A percentile compares a stretch with the other conserved stretches of the same genome.
Evolutionary conservation across 441 rosid species (phyloP).

Genomic region (Iberis amara): DNA sequence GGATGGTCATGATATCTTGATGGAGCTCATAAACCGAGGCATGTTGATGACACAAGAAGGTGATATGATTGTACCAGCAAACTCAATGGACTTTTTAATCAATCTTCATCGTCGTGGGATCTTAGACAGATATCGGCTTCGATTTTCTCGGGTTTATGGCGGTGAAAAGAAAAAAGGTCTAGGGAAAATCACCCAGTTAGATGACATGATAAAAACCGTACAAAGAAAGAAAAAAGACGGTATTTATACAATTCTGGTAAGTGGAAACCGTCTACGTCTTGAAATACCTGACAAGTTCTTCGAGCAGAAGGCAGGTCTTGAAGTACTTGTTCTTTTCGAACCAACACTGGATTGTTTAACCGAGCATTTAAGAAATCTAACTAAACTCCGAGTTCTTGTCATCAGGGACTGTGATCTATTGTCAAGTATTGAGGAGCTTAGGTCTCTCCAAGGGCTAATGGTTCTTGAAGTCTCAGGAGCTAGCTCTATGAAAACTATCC

Average conservation of each 20-base stretch:
- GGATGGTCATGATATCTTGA: constrained; percentile 37
- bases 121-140: constrained; percentile 29
- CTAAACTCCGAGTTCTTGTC: constrained; percentile 38
- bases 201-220: constrained; percentile 42
- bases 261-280: constrained; percentile 36
- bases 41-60: constrained; percentile 42
- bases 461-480: constrained; percentile 58
- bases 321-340: constrained; percentile 41
- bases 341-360: constrained; percentile 35
- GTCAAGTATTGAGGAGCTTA: constrained; percentile 22
- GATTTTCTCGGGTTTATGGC: constrained; percentile 34
- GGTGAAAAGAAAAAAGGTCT: constrained; percentile 25
- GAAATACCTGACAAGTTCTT: constrained; percentile 32
- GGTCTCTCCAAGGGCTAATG: constrained; percentile 24
- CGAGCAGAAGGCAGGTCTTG: constrained; percentile 21
- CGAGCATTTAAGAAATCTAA: constrained; percentile 5
- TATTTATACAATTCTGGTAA: constrained; percentile 34
- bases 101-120: constrained; percentile 34
- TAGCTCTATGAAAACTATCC: constrained; percentile 18
- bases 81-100: constrained; percentile 21
- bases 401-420: constrained; percentile 45
- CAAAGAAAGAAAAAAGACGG: constrained; percentile 15
- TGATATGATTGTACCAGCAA: constrained; percentile 39
- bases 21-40: constrained; percentile 39
- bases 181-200: constrained; percentile 34